phyloP scores from a whole-genome alignment of 805 yeast species.

The Metschnikowia kunwiensis region DNA sequence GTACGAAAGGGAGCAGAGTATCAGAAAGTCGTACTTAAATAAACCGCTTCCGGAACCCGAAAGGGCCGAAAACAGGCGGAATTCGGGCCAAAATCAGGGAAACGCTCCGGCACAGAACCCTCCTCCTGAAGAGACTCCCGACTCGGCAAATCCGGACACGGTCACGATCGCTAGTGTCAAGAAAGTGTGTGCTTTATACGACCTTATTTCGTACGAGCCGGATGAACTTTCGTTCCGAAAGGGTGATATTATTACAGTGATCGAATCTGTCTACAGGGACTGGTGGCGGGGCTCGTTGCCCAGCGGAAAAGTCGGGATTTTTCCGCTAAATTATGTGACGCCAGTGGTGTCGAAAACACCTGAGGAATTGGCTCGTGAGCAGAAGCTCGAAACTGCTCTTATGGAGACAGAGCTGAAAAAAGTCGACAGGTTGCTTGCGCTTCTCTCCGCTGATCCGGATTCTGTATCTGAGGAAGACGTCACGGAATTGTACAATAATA shows the following conservation, averaged over 20 bases:
- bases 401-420: constrained; percentile 50
- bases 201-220: constrained; percentile 69
- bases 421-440: constrained; percentile 66
- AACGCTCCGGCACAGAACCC: not conserved
- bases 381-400: constrained; percentile 49
- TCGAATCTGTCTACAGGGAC: constrained; percentile 84
- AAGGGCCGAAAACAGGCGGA: constrained; percentile 2
- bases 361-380: constrained; percentile 53
- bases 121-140: not conserved
- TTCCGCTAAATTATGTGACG: constrained; percentile 88
- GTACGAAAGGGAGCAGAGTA: constrained; percentile 39
- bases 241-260: constrained; percentile 84
- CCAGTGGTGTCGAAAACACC: constrained; percentile 67
- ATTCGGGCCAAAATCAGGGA: not conserved
- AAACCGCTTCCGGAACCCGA: constrained; percentile 38
- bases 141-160: constrained; percentile 4
- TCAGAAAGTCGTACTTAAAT: constrained; percentile 26
- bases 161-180: constrained; percentile 48
- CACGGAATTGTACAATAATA: constrained; percentile 66
- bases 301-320: constrained; percentile 77
- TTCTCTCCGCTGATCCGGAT: constrained; percentile 40
- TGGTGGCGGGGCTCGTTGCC: constrained; percentile 92
- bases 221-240: constrained; percentile 84
- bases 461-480: constrained; percentile 57
- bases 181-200: constrained; percentile 82